Conservation (phyloP, 2,329 filamentous ascomycete genomes). For the Coniochaeta sp. region DNA sequence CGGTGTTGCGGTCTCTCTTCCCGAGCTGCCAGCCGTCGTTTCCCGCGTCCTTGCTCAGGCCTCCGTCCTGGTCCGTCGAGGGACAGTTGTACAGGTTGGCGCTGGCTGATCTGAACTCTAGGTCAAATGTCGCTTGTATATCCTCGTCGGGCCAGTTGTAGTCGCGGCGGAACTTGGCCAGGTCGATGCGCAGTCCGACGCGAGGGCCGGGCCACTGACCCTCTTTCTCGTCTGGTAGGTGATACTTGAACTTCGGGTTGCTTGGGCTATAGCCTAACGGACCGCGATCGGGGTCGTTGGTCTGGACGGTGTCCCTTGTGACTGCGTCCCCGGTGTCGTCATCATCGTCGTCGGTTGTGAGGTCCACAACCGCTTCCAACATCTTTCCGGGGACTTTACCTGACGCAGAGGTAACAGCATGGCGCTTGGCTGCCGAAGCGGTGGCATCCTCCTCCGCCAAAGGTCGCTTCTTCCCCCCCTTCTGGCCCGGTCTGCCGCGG, state of each 20-base stretch:
- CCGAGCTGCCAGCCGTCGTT: slow-evolving; percentile 2
- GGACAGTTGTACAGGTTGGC: neutral
- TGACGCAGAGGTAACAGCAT: neutral
- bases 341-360: too few relatives aligned
- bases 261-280: too few relatives aligned
- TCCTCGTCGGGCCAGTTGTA: neutral
- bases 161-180: slow-evolving; percentile 6
- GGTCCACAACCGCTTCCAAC: too few relatives aligned
- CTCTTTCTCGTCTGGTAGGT: neutral
- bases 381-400: too few relatives aligned
- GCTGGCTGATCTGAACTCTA: neutral
- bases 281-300: too few relatives aligned
- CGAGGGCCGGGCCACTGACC: neutral
- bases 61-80: neutral
- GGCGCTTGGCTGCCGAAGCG: neutral
- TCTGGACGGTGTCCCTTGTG: too few relatives aligned
- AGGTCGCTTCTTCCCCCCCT: neutral
- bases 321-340: too few relatives aligned
- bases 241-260: slow-evolving; percentile 5
- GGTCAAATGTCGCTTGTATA: neutral
- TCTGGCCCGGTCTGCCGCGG: neutral
- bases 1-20: too few relatives aligned
- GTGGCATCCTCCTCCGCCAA: neutral
- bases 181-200: slow-evolving; percentile 9
- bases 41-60: neutral